Evolutionary conservation across 228 moss, liverwort and hornwort species (phyloP).

Genomic region (Sphagnum fallax): DNA sequence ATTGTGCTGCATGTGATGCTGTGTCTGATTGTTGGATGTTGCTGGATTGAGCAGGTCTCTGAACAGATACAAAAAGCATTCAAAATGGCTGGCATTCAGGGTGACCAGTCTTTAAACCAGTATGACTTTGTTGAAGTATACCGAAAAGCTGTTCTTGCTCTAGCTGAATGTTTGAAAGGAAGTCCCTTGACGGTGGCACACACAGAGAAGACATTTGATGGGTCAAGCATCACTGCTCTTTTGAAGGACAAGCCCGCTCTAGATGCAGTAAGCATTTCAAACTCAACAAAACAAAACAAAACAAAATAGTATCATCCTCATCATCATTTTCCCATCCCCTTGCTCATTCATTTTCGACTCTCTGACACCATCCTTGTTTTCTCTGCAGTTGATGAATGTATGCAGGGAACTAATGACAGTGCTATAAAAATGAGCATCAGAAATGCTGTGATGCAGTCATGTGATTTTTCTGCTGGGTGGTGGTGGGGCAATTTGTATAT

Average conservation of each 20-base stretch:
- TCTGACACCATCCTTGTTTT: too few species aligned
- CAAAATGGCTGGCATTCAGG: slow-evolving; percentile 17
- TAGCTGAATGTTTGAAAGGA: slow-evolving; percentile 13
- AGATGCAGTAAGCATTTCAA: slow-evolving; percentile 17
- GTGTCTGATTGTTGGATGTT: too few species aligned
- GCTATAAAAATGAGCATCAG: too few species aligned
- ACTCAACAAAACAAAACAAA: background rate
- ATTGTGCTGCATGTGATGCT: too few species aligned
- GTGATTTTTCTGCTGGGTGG: too few species aligned
- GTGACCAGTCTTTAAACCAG: slow-evolving; percentile 16
- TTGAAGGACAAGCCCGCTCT: slow-evolving; percentile 30
- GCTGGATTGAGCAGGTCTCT: slow-evolving; percentile 21
- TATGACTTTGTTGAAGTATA: slow-evolving; percentile 21
- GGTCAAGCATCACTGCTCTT: slow-evolving; percentile 21
- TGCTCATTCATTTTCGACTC: too few species aligned
- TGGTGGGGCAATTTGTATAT: background rate
- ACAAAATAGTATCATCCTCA: too few species aligned
- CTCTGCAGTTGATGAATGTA: too few species aligned
- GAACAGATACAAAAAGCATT: slow-evolving; percentile 22
- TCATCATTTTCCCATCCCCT: too few species aligned
- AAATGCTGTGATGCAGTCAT: too few species aligned
- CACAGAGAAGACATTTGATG: slow-evolving; percentile 34
- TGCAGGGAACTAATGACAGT: too few species aligned
- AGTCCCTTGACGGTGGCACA: slow-evolving; percentile 39
- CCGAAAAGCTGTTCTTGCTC: slow-evolving; percentile 14